These are phyloP conservation scores for Cryptococcus sp. DNA, from an alignment of 1,284 basidiomycete genomes.

Conservation along the genomic window DNA sequence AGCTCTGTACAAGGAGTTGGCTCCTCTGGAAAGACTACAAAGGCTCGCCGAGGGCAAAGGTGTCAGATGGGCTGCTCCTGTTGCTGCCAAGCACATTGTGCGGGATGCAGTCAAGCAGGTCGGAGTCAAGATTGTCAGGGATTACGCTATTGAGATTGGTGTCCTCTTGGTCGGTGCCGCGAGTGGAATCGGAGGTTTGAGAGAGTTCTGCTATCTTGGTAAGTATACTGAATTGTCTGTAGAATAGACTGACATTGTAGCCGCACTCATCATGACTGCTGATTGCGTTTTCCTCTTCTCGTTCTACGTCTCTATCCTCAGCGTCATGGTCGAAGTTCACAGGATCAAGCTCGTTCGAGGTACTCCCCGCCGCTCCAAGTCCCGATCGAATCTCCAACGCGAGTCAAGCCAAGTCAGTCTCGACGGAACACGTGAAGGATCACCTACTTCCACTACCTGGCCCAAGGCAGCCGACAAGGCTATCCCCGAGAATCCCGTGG, in stretches of 20 bases:
- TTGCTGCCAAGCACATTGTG: conserved; percentile 76
- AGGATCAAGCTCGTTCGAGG: conserved; percentile 58
- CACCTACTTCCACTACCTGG: conserved; percentile 9
- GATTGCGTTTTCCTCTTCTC: conserved; percentile 88
- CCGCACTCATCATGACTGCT: conserved; percentile 71
- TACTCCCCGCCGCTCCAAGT: conserved; percentile 19
- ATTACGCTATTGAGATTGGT: conserved; percentile 87
- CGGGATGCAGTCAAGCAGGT: conserved; percentile 73
- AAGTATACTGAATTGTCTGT: conserved; percentile 7
- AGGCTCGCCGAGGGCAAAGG: conserved; percentile 46
- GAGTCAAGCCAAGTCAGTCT: conserved; percentile 22
- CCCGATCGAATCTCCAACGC: conserved; percentile 12
- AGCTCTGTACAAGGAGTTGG: conserved; percentile 44
- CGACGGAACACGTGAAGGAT: conserved; percentile 7
- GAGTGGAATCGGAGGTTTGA: conserved; percentile 80
- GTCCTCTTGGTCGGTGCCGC: conserved; percentile 84
- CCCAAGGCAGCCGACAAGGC: conserved; percentile 6
- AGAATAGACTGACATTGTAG: conserved; percentile 11
- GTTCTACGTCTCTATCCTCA: conserved; percentile 83
- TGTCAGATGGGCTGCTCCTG: conserved; percentile 53
- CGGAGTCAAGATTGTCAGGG: conserved; percentile 80
- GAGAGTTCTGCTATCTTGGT: conserved; percentile 92
- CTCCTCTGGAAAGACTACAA: conserved; percentile 45
- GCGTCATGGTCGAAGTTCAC: conserved; percentile 85
- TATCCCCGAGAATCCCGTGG: conserved; percentile 68